Evolutionary conservation across 1,284 basidiomycete species (phyloP).

Genomic region (Cutaneotrichosporon cyanovorans): DNA sequence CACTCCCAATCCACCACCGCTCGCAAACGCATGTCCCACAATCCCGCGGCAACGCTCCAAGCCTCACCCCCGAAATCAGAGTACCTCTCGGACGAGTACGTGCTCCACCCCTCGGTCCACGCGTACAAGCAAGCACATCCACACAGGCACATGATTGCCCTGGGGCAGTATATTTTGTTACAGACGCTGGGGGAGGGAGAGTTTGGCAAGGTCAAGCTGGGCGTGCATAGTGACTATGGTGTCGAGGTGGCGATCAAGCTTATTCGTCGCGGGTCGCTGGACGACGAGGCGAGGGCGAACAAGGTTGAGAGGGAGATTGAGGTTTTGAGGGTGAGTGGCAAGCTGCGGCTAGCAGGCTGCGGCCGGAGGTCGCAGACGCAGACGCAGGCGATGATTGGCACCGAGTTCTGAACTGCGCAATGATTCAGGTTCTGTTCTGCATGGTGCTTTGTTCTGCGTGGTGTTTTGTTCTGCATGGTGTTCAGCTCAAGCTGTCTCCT

Average conservation of each 20-base stretch:
- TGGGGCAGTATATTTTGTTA: conserved; percentile 87
- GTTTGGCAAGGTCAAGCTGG: conserved; percentile 98
- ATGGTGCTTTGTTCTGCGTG: no score
- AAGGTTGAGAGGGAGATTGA: conserved; percentile 98
- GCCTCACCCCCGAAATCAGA: conserved; percentile 35
- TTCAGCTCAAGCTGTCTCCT: no score
- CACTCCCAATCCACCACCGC: not conserved
- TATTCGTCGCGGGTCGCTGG: conserved; percentile 87
- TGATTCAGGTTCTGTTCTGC: no score
- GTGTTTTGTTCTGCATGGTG: no score
- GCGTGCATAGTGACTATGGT: conserved; percentile 86
- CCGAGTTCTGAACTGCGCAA: no score
- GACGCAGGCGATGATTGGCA: no score
- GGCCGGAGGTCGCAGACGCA: no score
- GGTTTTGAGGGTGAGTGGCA: conserved; percentile 70
- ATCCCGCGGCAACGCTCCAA: conserved; percentile 29
- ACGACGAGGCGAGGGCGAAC: conserved; percentile 74
- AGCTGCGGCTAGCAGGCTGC: no score
- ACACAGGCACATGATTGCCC: conserved; percentile 76
- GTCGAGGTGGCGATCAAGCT: conserved; percentile 99
- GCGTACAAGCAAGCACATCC: conserved; percentile 80
- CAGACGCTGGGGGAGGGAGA: conserved; percentile 97
- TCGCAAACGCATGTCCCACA: conserved; percentile 42
- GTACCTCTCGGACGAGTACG: conserved; percentile 42
- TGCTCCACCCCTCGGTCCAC: conserved; percentile 68